phyloP scores from a whole-genome alignment of 345 rosid species.

The Angophora floribunda region DNA sequence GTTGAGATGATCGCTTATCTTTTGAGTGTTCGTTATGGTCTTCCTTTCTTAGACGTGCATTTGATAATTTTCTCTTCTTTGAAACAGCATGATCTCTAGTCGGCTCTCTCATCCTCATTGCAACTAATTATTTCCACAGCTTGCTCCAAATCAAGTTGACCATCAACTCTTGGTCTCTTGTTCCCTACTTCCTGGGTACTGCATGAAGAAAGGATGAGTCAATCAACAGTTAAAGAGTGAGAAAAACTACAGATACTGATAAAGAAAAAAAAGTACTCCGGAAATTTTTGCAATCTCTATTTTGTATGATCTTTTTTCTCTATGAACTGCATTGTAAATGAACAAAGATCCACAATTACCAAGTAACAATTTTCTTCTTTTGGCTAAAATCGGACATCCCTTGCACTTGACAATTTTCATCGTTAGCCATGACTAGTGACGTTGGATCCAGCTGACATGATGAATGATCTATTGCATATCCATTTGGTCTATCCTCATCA shows the following conservation, averaged over 20 bases:
- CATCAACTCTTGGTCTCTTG: background rate
- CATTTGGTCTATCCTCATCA: background rate
- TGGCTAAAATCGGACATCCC: background rate
- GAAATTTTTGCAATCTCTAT: background rate
- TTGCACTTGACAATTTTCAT: background rate
- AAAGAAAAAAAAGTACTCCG: background rate
- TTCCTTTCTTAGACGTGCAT: background rate
- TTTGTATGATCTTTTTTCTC: background rate
- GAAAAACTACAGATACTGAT: background rate
- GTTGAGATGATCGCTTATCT: background rate
- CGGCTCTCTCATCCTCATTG: background rate
- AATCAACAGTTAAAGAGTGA: background rate
- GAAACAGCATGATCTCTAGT: slow-evolving; percentile 1
- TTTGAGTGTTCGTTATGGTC: background rate
- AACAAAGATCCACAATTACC: background rate
- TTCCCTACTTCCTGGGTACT: background rate
- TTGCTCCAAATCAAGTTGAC: background rate
- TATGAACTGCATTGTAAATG: background rate
- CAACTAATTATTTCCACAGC: background rate
- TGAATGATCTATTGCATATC: background rate
- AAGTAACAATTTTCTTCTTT: background rate
- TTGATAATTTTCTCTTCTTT: slow-evolving; percentile 3
- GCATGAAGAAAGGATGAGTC: background rate
- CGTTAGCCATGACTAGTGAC: background rate
- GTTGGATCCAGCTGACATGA: background rate